Conservation (phyloP, 495 filamentous ascomycete species). For the Symbiotaphrina buchneri region DNA sequence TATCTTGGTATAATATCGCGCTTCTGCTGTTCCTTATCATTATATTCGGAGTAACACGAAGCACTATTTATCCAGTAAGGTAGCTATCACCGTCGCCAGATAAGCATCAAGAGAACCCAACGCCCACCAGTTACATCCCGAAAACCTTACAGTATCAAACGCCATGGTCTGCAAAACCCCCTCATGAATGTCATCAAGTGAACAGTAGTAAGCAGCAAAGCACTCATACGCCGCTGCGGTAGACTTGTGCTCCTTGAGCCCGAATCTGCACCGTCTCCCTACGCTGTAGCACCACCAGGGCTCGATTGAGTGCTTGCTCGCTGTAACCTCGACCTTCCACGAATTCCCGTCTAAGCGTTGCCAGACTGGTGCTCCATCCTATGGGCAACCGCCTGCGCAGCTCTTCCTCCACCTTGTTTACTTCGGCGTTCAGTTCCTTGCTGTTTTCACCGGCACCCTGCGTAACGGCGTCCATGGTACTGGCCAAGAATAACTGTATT, state of each 20-base stretch:
- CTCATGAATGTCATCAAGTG: too few species aligned
- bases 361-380: conserved; percentile 82
- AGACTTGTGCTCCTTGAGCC: conserved; percentile 73
- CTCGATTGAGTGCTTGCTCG: conserved; percentile 66
- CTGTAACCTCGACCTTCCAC: conserved; percentile 71
- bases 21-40: too few species aligned
- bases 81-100: too few species aligned
- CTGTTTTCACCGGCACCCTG: conserved; percentile 64
- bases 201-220: neutral
- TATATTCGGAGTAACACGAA: too few species aligned
- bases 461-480: conserved; percentile 93
- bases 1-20: too few species aligned
- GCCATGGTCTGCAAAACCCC: too few species aligned
- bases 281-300: conserved; percentile 66
- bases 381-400: conserved; percentile 73
- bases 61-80: too few species aligned
- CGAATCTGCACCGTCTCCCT: conserved; percentile 82
- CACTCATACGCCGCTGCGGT: conserved; percentile 41
- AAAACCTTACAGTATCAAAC: too few species aligned
- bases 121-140: too few species aligned
- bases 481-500: conserved; percentile 89
- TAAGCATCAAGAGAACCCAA: too few species aligned
- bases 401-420: conserved; percentile 74
- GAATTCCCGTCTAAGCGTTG: conserved; percentile 71
- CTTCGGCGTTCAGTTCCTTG: conserved; percentile 79